A percentile compares a stretch with the other conserved stretches of the same genome.
Conservation (phyloP, 352 stramenopile genomes). For the Globisporangium recalcitrans region DNA sequence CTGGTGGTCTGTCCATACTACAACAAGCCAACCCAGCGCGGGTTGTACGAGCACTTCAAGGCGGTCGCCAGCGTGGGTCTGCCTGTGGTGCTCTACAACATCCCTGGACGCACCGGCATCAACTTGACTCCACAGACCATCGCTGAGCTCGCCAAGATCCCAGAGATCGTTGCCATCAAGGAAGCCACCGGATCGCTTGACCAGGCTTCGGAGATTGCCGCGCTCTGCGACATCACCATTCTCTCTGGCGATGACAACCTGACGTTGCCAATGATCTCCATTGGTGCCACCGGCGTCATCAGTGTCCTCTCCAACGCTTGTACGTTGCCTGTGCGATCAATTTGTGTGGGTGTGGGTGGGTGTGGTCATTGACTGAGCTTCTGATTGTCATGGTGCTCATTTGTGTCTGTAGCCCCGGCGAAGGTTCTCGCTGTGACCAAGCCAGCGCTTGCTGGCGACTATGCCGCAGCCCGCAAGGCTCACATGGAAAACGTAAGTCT, state of each 20-base stretch:
- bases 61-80: slow-evolving; percentile 80
- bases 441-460: slow-evolving; percentile 78
- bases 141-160: slow-evolving; percentile 88
- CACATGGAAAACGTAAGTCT: slow-evolving; percentile 78
- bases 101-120: slow-evolving; percentile 94
- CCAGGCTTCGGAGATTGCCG: slow-evolving; percentile 84
- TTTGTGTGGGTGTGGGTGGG: too few species aligned
- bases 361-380: background rate
- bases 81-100: slow-evolving; percentile 97
- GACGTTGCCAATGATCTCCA: slow-evolving; percentile 86
- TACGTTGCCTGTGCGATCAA: slow-evolving; percentile 24
- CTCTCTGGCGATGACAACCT: slow-evolving; percentile 89
- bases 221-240: slow-evolving; percentile 89
- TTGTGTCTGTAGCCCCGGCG: slow-evolving; percentile 47
- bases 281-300: slow-evolving; percentile 87
- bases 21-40: slow-evolving; percentile 97
- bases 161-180: slow-evolving; percentile 97
- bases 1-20: slow-evolving; percentile 98
- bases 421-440: slow-evolving; percentile 84
- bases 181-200: slow-evolving; percentile 94
- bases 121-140: slow-evolving; percentile 94
- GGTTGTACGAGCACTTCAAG: slow-evolving; percentile 94
- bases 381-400: background rate
- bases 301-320: slow-evolving; percentile 88
- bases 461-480: slow-evolving; percentile 64